Conservation (phyloP, 176 grass and related monocot genomes). For the Oryza rufipogon region DNA sequence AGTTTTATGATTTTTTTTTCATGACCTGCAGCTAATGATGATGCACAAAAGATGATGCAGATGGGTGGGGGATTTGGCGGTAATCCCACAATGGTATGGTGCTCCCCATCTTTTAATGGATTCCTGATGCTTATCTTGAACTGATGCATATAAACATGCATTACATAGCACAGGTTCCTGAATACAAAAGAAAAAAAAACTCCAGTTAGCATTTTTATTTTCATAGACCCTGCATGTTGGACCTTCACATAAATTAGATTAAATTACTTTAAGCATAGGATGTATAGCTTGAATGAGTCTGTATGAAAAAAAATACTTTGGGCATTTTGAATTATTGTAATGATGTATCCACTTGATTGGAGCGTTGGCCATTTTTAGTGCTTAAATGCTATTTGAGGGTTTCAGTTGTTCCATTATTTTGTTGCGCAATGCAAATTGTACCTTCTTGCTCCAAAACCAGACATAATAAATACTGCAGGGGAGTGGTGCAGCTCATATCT, state of each 20-base stretch:
- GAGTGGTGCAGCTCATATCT: background rate
- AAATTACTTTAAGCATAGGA: background rate
- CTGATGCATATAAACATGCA: background rate
- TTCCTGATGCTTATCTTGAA: background rate
- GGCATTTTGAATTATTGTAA: background rate
- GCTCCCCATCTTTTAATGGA: background rate
- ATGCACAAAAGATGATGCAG: conserved; percentile 95
- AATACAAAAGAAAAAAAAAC: conserved; percentile 4
- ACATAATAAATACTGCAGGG: background rate
- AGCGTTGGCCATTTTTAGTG: background rate
- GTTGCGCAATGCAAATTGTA: conserved; percentile 12
- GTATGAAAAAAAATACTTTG: background rate
- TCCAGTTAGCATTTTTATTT: background rate
- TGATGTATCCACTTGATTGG: background rate
- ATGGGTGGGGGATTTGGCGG: conserved; percentile 92
- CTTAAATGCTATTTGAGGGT: background rate
- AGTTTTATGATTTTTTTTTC: conserved; percentile 44
- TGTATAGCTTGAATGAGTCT: background rate
- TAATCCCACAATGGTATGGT: conserved; percentile 75
- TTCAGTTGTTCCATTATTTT: conserved; percentile 2
- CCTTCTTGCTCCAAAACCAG: background rate
- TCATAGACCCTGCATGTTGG: background rate
- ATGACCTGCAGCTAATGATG: conserved; percentile 75
- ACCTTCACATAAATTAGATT: conserved; percentile 4
- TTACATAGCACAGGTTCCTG: background rate